These are phyloP conservation scores for Pinus albicaulis DNA, from an alignment of 75 land plant species.

Conservation along the genomic window DNA sequence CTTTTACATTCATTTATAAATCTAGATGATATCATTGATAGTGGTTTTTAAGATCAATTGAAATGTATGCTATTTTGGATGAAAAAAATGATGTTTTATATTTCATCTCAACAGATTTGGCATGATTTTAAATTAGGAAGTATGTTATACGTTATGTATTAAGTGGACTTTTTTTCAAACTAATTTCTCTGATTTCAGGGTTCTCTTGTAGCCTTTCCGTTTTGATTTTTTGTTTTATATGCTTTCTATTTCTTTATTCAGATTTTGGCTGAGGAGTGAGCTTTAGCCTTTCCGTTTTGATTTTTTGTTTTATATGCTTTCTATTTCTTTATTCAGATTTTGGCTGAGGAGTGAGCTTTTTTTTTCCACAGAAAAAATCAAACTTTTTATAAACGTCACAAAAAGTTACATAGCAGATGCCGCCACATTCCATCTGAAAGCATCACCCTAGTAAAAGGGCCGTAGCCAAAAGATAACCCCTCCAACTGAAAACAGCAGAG, in stretches of 20 bases:
- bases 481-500: too few species aligned
- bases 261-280: background rate
- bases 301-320: background rate
- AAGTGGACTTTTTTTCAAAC: background rate
- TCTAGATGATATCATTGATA: background rate
- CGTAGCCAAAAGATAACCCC: too few species aligned
- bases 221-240: background rate
- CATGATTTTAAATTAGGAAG: background rate
- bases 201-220: background rate
- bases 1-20: background rate
- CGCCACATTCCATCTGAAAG: too few species aligned
- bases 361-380: too few species aligned
- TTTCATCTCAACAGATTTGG: background rate
- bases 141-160: too few species aligned
- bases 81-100: background rate
- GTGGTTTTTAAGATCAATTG: background rate
- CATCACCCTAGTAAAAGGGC: too few species aligned
- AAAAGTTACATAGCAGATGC: too few species aligned
- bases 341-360: background rate
- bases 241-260: background rate
- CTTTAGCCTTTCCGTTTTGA: background rate
- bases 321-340: background rate
- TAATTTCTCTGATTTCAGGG: slow-evolving; percentile 1
- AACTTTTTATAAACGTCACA: too few species aligned
- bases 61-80: background rate